Evolutionary conservation across 2,329 filamentous ascomycete species (phyloP).

Genomic region (Verticillium tricorpus): DNA sequence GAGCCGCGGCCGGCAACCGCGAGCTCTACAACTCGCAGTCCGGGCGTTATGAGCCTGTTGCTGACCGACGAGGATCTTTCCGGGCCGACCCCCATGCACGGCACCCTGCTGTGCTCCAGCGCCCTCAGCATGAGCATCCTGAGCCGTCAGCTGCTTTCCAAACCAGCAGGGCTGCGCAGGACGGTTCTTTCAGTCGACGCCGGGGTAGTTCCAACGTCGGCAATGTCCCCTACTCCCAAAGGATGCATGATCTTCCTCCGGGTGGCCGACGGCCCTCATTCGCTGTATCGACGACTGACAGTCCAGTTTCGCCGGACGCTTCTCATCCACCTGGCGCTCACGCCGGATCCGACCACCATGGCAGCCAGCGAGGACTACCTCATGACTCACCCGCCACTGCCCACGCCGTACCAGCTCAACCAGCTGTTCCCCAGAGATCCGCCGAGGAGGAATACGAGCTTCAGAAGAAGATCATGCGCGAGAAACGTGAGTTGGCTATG

Average conservation of each 20-base stretch:
- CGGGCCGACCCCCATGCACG: constrained; percentile 64
- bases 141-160: constrained; percentile 88
- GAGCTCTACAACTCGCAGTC: constrained; percentile 96
- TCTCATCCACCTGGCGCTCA: constrained; percentile 32
- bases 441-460: constrained; percentile 55
- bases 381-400: constrained; percentile 38
- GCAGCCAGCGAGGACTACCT: constrained; percentile 12
- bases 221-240: not conserved
- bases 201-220: constrained; percentile 81
- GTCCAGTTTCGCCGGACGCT: constrained; percentile 42
- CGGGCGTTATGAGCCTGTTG: constrained; percentile 84
- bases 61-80: constrained; percentile 67
- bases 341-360: constrained; percentile 11
- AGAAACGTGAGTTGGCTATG: constrained; percentile 64
- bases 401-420: constrained; percentile 32
- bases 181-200: constrained; percentile 66
- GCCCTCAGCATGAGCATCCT: constrained; percentile 62
- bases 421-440: constrained; percentile 24
- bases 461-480: constrained; percentile 69
- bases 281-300: constrained; percentile 43
- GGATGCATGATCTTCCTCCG: not conserved
- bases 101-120: constrained; percentile 75
- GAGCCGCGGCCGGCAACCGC: constrained; percentile 54
- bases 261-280: constrained; percentile 43
- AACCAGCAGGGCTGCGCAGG: constrained; percentile 64